A percentile compares a stretch with the other conserved stretches of the same genome.
phyloP scores from a whole-genome alignment of 441 rosid genomes.

The Populus hybrid region DNA sequence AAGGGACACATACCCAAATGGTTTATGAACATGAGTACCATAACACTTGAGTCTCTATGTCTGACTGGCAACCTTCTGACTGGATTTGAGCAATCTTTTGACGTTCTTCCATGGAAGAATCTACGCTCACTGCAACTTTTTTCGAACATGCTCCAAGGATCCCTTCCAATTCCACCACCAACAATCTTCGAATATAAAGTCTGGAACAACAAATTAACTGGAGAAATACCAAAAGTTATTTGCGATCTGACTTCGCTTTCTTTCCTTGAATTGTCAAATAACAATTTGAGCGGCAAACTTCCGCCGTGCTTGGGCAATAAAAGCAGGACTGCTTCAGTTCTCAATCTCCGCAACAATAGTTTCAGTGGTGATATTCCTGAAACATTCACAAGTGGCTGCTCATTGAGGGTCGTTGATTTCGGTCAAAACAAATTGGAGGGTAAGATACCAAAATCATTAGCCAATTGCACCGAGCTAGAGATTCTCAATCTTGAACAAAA shows the following conservation, averaged over 20 bases:
- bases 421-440: too few species aligned
- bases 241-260: slow-evolving; percentile 13
- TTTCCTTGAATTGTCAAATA: too few species aligned
- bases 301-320: too few species aligned
- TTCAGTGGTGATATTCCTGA: too few species aligned
- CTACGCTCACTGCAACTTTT: background rate
- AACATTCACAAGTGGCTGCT: too few species aligned
- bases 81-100: slow-evolving; percentile 9
- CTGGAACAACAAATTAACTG: slow-evolving; percentile 5
- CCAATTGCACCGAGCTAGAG: too few species aligned
- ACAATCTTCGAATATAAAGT: background rate
- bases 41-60: background rate
- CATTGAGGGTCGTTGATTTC: too few species aligned
- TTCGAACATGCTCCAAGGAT: slow-evolving; percentile 18
- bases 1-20: slow-evolving; percentile 13
- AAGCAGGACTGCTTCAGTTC: too few species aligned
- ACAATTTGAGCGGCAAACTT: too few species aligned
- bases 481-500: too few species aligned
- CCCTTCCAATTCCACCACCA: slow-evolving; percentile 23
- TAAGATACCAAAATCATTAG: too few species aligned
- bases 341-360: too few species aligned
- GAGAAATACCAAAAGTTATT: slow-evolving; percentile 5
- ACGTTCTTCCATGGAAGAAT: slow-evolving; percentile 16
- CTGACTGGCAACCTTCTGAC: slow-evolving; percentile 6
- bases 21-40: background rate